A percentile compares a stretch with the other conserved stretches of the same genome.
These are phyloP conservation scores for Panicum hallii DNA, from an alignment of 202 grass and related monocot genomes.

Conservation along the genomic window DNA sequence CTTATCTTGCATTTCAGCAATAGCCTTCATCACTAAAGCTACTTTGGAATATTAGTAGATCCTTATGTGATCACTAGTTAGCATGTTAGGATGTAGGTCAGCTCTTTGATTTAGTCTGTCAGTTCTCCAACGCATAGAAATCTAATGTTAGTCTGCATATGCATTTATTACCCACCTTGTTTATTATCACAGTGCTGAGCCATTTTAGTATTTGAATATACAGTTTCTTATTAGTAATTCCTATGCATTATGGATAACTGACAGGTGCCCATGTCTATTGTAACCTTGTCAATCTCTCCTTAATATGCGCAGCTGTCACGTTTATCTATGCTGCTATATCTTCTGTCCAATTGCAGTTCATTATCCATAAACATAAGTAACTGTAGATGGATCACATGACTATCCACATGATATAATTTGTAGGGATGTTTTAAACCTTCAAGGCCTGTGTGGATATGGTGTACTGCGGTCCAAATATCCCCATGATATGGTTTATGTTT, in stretches of 20 bases:
- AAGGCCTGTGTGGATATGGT: not conserved
- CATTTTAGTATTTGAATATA: not conserved
- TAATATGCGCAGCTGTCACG: not conserved
- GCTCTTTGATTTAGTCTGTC: not conserved
- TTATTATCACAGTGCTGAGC: not conserved
- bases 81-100: not conserved
- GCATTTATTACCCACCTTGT: not conserved
- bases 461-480: not conserved
- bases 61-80: not conserved
- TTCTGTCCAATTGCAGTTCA: not conserved
- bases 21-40: not conserved
- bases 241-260: not conserved
- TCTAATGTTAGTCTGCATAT: not conserved
- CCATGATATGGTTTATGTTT: not conserved
- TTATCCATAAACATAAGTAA: not conserved
- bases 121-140: too few relatives aligned
- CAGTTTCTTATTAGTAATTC: not conserved
- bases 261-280: not conserved
- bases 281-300: not conserved
- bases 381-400: not conserved
- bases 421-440: not conserved
- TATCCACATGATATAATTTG: not conserved
- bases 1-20: slow-evolving; percentile 3
- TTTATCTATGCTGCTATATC: not conserved
- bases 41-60: not conserved